Evolutionary conservation across 2,329 filamentous ascomycete genomes (phyloP), one percentile per base, ranked within the genome.

Genomic region (Calonectria pteridis): DNA sequence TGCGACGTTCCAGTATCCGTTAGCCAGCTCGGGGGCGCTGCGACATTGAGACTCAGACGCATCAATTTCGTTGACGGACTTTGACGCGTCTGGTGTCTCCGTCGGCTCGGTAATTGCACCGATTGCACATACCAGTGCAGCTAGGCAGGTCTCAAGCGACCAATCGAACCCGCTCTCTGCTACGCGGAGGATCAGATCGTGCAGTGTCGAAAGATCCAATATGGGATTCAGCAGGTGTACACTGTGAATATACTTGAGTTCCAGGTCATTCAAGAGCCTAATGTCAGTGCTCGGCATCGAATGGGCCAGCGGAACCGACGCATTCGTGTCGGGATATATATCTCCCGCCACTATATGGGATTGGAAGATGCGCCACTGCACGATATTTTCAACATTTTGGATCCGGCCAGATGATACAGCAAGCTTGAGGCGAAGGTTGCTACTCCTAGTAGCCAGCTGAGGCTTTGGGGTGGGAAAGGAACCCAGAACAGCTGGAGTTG

Each of bases 151-250:
- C 14, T 55, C 23, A 28, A 49, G 65, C 4, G 68, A 71, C 68
- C 68, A 71, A 29, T 66, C 68, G 6, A 63, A 50, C 0, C 68
- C 68, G 23, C 58, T 55, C 46, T 71, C 68, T 9, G 68, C 68
- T 3, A 71, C 46, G 26, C 66, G 23, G 14, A 66, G 7, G 9
- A 71, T 66, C 68, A 51, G 65, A 18, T 28, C 23, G 13, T 63
- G 68, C 33, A 71, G 49, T 28, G 65, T 59, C 20, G 46, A 14
- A 10, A 71, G 46, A 37, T 71, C 62, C 14, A 71, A 14, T 13
- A 71, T 65, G 6, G 68, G 68, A 18, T 71, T 71, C 23, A 66
- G 65, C n/a, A 31, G 33, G 37, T 71, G 68, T 13, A 71, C 18
- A 20, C n/a, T 49, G 18, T 58, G 28, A 46, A 71, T 71, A 40